Evolutionary conservation across 2,329 filamentous ascomycete species (phyloP).

Genomic region (Samsoniella hepiali): DNA sequence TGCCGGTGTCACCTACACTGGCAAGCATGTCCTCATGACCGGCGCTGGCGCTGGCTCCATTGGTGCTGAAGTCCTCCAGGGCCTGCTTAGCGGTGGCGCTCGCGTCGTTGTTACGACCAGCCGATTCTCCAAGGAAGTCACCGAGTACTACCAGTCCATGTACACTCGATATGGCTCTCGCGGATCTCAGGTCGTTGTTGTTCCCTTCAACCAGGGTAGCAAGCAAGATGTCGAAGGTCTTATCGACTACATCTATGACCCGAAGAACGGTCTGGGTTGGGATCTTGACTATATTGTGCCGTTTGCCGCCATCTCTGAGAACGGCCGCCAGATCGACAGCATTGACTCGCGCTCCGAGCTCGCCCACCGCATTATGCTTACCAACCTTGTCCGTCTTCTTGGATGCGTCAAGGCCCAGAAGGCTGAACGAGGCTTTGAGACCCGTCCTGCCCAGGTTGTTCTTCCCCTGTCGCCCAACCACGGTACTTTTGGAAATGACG

Average conservation of each 20-base stretch:
- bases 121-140: slow-evolving; percentile 93
- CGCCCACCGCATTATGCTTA: slow-evolving; percentile 98
- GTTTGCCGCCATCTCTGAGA: slow-evolving; percentile 96
- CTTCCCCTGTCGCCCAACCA: slow-evolving; percentile 96
- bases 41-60: slow-evolving; percentile 97
- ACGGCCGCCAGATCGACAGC: slow-evolving; percentile 92
- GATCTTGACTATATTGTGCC: slow-evolving; percentile 95
- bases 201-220: slow-evolving; percentile 98
- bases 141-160: slow-evolving; percentile 99
- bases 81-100: slow-evolving; percentile 91
- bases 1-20: slow-evolving; percentile 83
- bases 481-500: slow-evolving; percentile 96
- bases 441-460: slow-evolving; percentile 92
- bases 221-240: slow-evolving; percentile 96
- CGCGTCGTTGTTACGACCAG: slow-evolving; percentile 97
- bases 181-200: slow-evolving; percentile 94
- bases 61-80: slow-evolving; percentile 92
- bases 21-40: slow-evolving; percentile 97
- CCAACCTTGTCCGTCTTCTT: slow-evolving; percentile 88
- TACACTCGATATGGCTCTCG: slow-evolving; percentile 91
- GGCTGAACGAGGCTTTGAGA: slow-evolving; percentile 82
- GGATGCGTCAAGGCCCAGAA: slow-evolving; percentile 91
- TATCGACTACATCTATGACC: slow-evolving; percentile 92
- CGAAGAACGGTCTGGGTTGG: slow-evolving; percentile 96
- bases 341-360: slow-evolving; percentile 98